These are phyloP conservation scores for Vitis amurensis DNA, from an alignment of 164 flowering plant genomes.

Conservation along the genomic window DNA sequence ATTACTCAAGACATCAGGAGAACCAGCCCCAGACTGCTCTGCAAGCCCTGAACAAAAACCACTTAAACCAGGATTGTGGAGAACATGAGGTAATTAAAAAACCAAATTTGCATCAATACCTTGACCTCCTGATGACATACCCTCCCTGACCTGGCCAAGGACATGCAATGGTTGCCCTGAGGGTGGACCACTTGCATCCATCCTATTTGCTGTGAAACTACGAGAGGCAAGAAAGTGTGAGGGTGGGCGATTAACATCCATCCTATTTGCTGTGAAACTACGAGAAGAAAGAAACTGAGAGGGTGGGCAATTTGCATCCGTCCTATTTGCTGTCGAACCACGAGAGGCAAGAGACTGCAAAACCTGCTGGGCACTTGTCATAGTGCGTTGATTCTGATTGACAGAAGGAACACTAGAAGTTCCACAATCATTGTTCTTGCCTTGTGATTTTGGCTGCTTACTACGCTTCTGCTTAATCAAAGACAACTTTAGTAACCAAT, in stretches of 20 bases:
- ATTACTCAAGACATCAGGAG: slow-evolving; percentile 73
- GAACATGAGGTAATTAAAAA: slow-evolving; percentile 57
- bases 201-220: slow-evolving; percentile 24
- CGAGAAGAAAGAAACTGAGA: slow-evolving; percentile 51
- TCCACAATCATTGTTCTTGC: slow-evolving; percentile 29
- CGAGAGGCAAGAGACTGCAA: slow-evolving; percentile 57
- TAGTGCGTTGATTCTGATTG: slow-evolving; percentile 27
- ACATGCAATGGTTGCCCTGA: slow-evolving; percentile 23
- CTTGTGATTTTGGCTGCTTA: slow-evolving; percentile 36
- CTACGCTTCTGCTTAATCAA: slow-evolving; percentile 39
- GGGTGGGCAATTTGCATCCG: slow-evolving; percentile 8
- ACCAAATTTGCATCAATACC: slow-evolving; percentile 46
- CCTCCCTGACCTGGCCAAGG: slow-evolving; percentile 19
- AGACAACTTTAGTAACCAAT: neutral
- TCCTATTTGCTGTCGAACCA: slow-evolving; percentile 24
- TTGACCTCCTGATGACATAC: slow-evolving; percentile 22
- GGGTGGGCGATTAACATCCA: slow-evolving; percentile 8
- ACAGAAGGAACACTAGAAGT: slow-evolving; percentile 18
- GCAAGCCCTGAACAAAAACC: slow-evolving; percentile 76
- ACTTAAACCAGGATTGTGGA: slow-evolving; percentile 64
- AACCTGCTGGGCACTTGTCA: slow-evolving; percentile 41
- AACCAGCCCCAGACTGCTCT: slow-evolving; percentile 78
- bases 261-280: slow-evolving; percentile 24
- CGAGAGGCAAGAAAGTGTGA: slow-evolving; percentile 50
- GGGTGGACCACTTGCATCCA: slow-evolving; percentile 17